Percentiles rank a stretch among this genome's conserved stretches.
phyloP scores from a whole-genome alignment of 768 basidiomycete genomes.

The Cyathus striatus region DNA sequence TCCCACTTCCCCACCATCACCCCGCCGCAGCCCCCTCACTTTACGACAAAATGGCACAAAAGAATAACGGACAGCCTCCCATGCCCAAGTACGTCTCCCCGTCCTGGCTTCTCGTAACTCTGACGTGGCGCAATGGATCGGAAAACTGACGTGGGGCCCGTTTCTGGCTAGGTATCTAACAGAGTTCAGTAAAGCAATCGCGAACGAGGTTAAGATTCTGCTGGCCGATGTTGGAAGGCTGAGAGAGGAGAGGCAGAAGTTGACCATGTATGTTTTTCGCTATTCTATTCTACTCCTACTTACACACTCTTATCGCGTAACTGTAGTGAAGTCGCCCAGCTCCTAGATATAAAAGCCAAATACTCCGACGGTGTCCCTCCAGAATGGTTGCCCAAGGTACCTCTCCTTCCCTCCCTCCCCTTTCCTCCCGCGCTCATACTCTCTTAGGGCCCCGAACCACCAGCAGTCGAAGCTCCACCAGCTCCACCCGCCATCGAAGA shows the following conservation, averaged over 20 bases:
- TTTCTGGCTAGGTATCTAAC: constrained; percentile 54
- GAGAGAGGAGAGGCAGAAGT: constrained; percentile 65
- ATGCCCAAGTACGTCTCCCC: no score
- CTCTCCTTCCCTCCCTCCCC: constrained; percentile 9
- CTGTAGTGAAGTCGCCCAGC: constrained; percentile 74
- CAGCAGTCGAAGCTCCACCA: constrained; percentile 20
- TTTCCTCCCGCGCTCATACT: not conserved
- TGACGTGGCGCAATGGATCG: no score
- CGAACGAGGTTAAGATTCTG: constrained; percentile 73
- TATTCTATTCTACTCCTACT: constrained; percentile 2
- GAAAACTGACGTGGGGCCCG: no score
- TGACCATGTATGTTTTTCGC: constrained; percentile 66
- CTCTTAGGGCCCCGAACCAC: constrained; percentile 9
- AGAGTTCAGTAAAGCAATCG: constrained; percentile 81
- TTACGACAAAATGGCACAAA: no score
- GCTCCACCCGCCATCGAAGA: constrained; percentile 35
- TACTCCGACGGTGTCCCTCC: constrained; percentile 77
- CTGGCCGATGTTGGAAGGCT: constrained; percentile 78
- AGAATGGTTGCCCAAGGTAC: constrained; percentile 65
- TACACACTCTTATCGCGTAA: not conserved
- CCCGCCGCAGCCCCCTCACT: no score
- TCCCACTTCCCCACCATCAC: no score
- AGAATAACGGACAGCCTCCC: no score
- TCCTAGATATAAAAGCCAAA: constrained; percentile 81
- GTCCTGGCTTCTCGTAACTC: no score